Evolutionary conservation across 1,284 basidiomycete species (phyloP).

Genomic region (Moniliophthora roreri): DNA sequence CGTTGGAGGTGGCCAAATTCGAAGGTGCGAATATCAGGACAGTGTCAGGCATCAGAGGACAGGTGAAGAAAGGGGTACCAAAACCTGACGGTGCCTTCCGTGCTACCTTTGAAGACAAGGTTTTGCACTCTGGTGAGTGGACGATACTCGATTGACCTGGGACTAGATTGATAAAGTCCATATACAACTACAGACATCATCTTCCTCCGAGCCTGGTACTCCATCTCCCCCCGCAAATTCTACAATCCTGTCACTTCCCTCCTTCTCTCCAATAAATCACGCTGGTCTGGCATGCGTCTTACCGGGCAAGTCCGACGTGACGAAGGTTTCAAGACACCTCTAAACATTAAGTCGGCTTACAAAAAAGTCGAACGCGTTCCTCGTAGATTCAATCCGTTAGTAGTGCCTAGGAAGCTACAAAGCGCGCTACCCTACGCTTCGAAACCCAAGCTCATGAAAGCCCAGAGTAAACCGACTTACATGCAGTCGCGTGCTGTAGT

Average conservation of each 20-base stretch:
- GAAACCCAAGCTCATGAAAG: constrained; percentile 85
- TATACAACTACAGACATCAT: constrained; percentile 74
- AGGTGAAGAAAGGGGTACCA: constrained; percentile 92
- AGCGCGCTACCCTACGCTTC: constrained; percentile 88
- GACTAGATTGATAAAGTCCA: constrained; percentile 8
- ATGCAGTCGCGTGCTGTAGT: constrained; percentile 93
- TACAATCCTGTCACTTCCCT: constrained; percentile 97
- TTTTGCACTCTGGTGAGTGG: constrained; percentile 89
- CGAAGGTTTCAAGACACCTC: constrained; percentile 81
- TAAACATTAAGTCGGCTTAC: constrained; percentile 86
- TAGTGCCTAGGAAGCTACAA: constrained; percentile 88
- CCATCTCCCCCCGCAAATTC: constrained; percentile 91
- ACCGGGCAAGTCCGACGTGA: constrained; percentile 91
- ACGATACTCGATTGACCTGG: not conserved
- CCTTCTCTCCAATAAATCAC: constrained; percentile 74
- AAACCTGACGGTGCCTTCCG: constrained; percentile 96
- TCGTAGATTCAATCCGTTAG: constrained; percentile 90
- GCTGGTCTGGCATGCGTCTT: constrained; percentile 93
- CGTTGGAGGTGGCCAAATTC: constrained; percentile 96
- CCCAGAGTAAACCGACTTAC: constrained; percentile 79
- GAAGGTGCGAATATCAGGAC: constrained; percentile 96
- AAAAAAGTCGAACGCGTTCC: constrained; percentile 77
- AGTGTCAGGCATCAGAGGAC: constrained; percentile 94
- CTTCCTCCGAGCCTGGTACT: constrained; percentile 97
- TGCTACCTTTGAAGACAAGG: constrained; percentile 98